Evolutionary conservation across 208 protist genomes (phyloP).

Genomic region (Leishmania turanica): DNA sequence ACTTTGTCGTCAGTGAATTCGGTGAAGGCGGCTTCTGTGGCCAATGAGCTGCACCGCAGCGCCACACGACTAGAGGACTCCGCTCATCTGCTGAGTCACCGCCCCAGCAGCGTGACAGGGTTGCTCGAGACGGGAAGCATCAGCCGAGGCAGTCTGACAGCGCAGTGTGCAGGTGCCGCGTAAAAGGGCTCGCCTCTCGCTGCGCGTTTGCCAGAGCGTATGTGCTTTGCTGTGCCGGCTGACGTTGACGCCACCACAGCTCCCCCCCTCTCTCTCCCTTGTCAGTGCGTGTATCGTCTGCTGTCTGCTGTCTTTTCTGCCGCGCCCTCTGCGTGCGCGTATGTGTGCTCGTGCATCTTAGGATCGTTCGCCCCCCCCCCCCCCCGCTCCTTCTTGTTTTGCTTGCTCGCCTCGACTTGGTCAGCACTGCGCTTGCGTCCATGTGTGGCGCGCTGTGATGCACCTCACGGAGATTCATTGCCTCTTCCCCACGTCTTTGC

Average conservation of each 20-base stretch:
- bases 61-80: conserved; percentile 15
- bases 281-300: background rate
- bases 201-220: background rate
- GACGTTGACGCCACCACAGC: background rate
- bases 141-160: conserved; percentile 13
- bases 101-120: conserved; percentile 1
- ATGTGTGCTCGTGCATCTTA: background rate
- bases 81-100: conserved; percentile 12
- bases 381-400: background rate
- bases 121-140: conserved; percentile 17
- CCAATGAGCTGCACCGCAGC: conserved; percentile 26
- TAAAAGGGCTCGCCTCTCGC: background rate
- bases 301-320: too few relatives aligned
- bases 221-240: background rate
- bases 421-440: background rate
- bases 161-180: conserved; percentile 1
- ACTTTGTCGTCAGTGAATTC: conserved; percentile 13
- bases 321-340: background rate
- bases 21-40: conserved; percentile 12
- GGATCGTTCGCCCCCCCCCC: background rate
- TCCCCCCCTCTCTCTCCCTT: background rate
- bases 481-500: background rate
- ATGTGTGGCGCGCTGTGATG: background rate
- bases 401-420: background rate
- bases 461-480: background rate